phyloP scores from a whole-genome alignment of 2,329 filamentous ascomycete species.

The Sclerotiophoma versabilis region DNA sequence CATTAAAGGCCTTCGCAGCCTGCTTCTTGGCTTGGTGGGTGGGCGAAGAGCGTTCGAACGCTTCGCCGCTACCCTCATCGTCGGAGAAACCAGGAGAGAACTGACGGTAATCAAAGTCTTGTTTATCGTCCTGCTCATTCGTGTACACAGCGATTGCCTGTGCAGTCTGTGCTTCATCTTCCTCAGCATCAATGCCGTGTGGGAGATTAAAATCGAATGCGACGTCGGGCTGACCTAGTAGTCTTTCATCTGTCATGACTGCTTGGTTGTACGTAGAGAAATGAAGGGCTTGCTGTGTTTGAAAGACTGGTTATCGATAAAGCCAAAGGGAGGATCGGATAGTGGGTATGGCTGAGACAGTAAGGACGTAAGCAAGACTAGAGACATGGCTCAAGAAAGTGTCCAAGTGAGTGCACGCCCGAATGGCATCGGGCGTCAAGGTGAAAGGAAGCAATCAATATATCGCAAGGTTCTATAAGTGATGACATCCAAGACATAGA shows the following conservation, averaged over 20 bases:
- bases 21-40: slow-evolving; percentile 3
- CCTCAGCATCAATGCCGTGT: slow-evolving; percentile 9
- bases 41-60: slow-evolving; percentile 16
- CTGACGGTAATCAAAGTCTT: background rate
- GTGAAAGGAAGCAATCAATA: too few species aligned
- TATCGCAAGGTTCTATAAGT: too few species aligned
- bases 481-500: too few species aligned
- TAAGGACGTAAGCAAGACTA: too few species aligned
- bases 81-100: slow-evolving; percentile 23
- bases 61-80: slow-evolving; percentile 19
- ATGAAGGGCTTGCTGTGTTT: too few species aligned
- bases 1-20: background rate
- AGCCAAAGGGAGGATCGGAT: too few species aligned
- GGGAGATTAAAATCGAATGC: slow-evolving; percentile 25
- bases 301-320: too few species aligned
- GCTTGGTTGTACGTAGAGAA: background rate
- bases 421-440: too few species aligned
- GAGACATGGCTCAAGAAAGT: too few species aligned
- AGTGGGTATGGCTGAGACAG: too few species aligned
- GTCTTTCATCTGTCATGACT: background rate
- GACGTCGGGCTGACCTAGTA: background rate
- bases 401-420: too few species aligned
- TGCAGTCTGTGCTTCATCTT: background rate
- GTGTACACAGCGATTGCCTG: background rate
- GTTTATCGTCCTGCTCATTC: background rate